Evolutionary conservation across 305 asterid genomes (phyloP), one percentile per base, ranked within the genome.

Genomic region (Euphrasia arctica): DNA sequence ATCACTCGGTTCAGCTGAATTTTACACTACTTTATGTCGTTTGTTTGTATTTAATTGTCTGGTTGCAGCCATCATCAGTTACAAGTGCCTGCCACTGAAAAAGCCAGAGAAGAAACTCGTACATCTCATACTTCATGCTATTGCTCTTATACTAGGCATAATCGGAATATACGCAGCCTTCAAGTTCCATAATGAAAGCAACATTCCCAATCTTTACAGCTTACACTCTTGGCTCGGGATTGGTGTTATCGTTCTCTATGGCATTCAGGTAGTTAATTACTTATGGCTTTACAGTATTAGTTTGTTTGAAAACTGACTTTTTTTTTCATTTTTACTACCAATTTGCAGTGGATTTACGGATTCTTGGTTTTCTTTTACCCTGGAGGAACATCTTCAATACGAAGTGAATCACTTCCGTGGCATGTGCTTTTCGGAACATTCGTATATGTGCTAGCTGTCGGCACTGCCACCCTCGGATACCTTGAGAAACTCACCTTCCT

Each of bases 171-270:
- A 77, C 68, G 66, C 81, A 0, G 99, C 97, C 41, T 93, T 93
- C 86, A 93, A 90, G 78, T 80, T 8, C 68, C 99, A 93, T 74
- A 90, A 90, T 3, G 96, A 93, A 43, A 86, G 89, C 82, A 80
- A 81, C 62, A 79, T 93, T 59, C 85, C 92, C 78, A 93, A 93
- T 80, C 69, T 93, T 67, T 93, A 93, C 80, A 93, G 99, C 74
- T 59, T 93, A 28, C 99, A 93, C 83, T 93, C 99, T 60, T 93
- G 99, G 99, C 71, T 90, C 14, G 99, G 99, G 18, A 86, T 87
- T 31, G 85, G 95, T 27, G 88, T 84, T 7, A 83, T 86, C 32
- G 48, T 54, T 63, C 96, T 93, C 70, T 93, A 88, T 62, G 99
- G 94, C 36, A 77, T 93, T 79, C 97, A 93, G 96, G 99, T 90